phyloP scores from a whole-genome alignment of 2,329 filamentous ascomycete genomes.

The Sporothrix pallida region DNA sequence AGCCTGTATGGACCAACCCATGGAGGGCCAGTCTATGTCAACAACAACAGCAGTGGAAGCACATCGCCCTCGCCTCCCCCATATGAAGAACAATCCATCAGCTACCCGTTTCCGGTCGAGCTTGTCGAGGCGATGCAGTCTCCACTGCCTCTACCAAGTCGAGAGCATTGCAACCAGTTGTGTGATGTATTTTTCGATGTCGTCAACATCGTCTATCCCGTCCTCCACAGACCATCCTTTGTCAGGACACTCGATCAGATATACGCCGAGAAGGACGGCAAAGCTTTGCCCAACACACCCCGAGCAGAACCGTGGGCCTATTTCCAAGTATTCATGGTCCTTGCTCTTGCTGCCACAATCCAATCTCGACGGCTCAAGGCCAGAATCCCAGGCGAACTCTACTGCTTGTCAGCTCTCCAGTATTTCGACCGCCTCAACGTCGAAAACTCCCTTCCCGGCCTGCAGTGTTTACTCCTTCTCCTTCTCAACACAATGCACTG shows the following conservation, averaged over 20 bases:
- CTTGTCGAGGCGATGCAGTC: conserved; percentile 20
- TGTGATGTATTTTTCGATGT: conserved; percentile 50
- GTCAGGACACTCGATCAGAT: conserved; percentile 4
- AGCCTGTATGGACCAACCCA: conserved; percentile 4
- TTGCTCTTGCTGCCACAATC: background rate
- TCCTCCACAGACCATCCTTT: background rate
- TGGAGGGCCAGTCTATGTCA: background rate
- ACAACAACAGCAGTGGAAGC: background rate
- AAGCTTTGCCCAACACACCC: too few relatives aligned
- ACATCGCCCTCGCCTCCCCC: background rate
- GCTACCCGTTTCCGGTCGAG: conserved; percentile 1
- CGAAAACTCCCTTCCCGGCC: background rate
- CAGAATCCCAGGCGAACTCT: conserved; percentile 3
- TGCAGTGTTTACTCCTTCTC: background rate
- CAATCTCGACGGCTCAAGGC: conserved; percentile 17
- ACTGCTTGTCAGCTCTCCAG: background rate
- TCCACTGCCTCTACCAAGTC: background rate
- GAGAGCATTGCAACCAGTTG: conserved; percentile 12
- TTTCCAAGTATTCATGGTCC: conserved; percentile 16
- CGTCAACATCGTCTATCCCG: conserved; percentile 51
- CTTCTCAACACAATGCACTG: conserved; percentile 7
- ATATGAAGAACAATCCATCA: conserved; percentile 12
- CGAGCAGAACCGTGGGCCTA: background rate
- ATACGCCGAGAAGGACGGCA: background rate
- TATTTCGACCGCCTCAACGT: conserved; percentile 17